A percentile compares a stretch with the other conserved stretches of the same genome.
Evolutionary conservation across 1,284 basidiomycete genomes (phyloP).

Genomic region (Anthracocystis setariae): DNA sequence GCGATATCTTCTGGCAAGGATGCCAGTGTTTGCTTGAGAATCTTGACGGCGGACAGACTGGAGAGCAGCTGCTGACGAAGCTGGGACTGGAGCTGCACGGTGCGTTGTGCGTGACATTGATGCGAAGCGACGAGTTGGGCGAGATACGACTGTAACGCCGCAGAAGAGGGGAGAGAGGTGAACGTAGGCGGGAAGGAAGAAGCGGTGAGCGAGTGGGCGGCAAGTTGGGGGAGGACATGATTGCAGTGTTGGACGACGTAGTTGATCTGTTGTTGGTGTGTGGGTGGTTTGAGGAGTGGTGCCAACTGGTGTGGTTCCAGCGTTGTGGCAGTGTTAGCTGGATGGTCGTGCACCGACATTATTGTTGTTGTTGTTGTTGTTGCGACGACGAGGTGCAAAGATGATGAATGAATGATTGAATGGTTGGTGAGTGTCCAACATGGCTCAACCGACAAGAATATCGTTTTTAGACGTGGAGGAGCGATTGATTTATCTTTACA

Average conservation of each 20-base stretch:
- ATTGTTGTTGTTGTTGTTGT: too few species aligned
- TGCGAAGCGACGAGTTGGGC: slow-evolving; percentile 24
- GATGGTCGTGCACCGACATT: too few species aligned
- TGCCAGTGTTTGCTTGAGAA: slow-evolving; percentile 26
- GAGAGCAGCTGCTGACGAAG: slow-evolving; percentile 36
- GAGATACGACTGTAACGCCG: slow-evolving; percentile 35
- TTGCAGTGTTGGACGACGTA: slow-evolving; percentile 45
- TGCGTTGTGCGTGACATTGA: slow-evolving; percentile 6
- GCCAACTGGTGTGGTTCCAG: slow-evolving; percentile 37
- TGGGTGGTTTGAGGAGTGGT: slow-evolving; percentile 21
- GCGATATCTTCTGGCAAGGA: slow-evolving; percentile 42
- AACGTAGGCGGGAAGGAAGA: slow-evolving; percentile 1
- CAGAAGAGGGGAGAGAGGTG: slow-evolving; percentile 29
- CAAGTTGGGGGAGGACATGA: slow-evolving; percentile 41
- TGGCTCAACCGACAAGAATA: slow-evolving; percentile 2
- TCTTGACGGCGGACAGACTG: slow-evolving; percentile 26
- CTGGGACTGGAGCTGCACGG: slow-evolving; percentile 26
- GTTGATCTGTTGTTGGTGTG: slow-evolving; percentile 12
- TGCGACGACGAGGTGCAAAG: too few species aligned
- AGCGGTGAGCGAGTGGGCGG: slow-evolving; percentile 22
- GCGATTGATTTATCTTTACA: neutral
- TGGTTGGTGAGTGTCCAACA: too few species aligned
- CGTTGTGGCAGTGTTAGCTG: neutral
- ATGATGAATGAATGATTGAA: too few species aligned
- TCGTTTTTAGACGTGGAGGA: slow-evolving; percentile 1